Percentiles rank a stretch among this genome's conserved stretches.
Conservation (phyloP, 805 yeast species). For the Cyberlindnera lachancei region DNA sequence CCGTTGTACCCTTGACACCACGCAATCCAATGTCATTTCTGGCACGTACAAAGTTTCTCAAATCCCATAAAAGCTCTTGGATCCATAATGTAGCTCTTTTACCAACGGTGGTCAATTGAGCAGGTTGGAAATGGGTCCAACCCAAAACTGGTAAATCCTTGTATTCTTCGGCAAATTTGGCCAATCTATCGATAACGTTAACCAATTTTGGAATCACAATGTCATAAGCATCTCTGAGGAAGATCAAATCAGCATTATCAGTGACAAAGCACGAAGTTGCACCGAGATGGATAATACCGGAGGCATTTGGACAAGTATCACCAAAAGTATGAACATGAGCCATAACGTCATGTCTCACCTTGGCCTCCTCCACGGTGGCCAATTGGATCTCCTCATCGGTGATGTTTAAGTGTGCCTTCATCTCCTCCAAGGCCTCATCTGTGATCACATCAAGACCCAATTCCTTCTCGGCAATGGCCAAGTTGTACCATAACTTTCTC, state of each 20-base stretch:
- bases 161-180: slow-evolving; percentile 81
- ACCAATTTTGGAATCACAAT: slow-evolving; percentile 89
- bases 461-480: slow-evolving; percentile 93
- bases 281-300: slow-evolving; percentile 96
- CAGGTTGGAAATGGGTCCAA: slow-evolving; percentile 99
- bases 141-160: slow-evolving; percentile 96
- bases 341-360: slow-evolving; percentile 98
- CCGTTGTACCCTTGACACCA: slow-evolving; percentile 99
- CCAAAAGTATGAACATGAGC: slow-evolving; percentile 98
- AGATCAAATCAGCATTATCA: slow-evolving; percentile 95
- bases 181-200: slow-evolving; percentile 86
- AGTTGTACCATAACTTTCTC: slow-evolving; percentile 94
- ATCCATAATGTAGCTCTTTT: slow-evolving; percentile 97
- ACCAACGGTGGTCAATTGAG: slow-evolving; percentile 97
- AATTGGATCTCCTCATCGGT: slow-evolving; percentile 88
- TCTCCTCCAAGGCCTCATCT: slow-evolving; percentile 86
- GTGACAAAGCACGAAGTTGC: slow-evolving; percentile 98
- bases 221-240: slow-evolving; percentile 93
- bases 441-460: slow-evolving; percentile 79
- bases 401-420: slow-evolving; percentile 69
- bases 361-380: slow-evolving; percentile 91
- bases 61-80: slow-evolving; percentile 96
- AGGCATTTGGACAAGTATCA: slow-evolving; percentile 86
- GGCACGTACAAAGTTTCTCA: slow-evolving; percentile 92
- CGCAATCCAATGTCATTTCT: slow-evolving; percentile 93